Evolutionary conservation across 2,329 filamentous ascomycete species (phyloP).

Genomic region (Diaporthe longicolla): DNA sequence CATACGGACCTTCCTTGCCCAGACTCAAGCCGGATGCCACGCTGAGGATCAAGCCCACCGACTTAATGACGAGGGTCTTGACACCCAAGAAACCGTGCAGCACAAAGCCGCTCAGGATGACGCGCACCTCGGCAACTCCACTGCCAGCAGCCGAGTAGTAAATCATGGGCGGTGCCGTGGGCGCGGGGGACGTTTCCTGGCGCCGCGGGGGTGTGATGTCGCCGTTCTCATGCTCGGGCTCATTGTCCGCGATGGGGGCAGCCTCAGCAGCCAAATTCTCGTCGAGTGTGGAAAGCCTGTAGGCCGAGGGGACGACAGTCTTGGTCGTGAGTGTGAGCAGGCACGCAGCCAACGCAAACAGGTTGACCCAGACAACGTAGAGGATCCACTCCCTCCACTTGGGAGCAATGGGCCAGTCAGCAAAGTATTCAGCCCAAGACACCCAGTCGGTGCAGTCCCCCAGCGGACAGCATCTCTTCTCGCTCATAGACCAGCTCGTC

Average conservation of each 20-base stretch:
- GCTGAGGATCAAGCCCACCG: slow-evolving; percentile 84
- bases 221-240: slow-evolving; percentile 58
- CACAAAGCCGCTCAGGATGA: slow-evolving; percentile 98
- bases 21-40: slow-evolving; percentile 94
- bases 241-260: slow-evolving; percentile 55
- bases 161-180: slow-evolving; percentile 77
- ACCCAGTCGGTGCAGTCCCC: slow-evolving; percentile 70
- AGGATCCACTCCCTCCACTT: slow-evolving; percentile 82
- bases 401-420: slow-evolving; percentile 60
- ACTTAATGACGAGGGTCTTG: slow-evolving; percentile 89
- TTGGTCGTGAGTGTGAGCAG: slow-evolving; percentile 90
- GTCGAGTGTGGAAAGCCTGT: slow-evolving; percentile 89
- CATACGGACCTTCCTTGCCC: slow-evolving; percentile 94
- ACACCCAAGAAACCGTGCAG: slow-evolving; percentile 94
- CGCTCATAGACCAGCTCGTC: slow-evolving; percentile 79
- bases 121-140: slow-evolving; percentile 96
- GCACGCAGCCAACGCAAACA: slow-evolving; percentile 80
- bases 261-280: slow-evolving; percentile 87
- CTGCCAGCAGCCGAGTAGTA: slow-evolving; percentile 97
- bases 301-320: slow-evolving; percentile 90
- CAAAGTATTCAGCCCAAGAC: slow-evolving; percentile 67
- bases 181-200: slow-evolving; percentile 47
- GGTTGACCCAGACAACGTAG: slow-evolving; percentile 80
- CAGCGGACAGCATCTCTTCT: slow-evolving; percentile 73
- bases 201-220: slow-evolving; percentile 60